phyloP scores from a whole-genome alignment of 148 eudicot genomes.

The Vaccinium macrocarpon region DNA sequence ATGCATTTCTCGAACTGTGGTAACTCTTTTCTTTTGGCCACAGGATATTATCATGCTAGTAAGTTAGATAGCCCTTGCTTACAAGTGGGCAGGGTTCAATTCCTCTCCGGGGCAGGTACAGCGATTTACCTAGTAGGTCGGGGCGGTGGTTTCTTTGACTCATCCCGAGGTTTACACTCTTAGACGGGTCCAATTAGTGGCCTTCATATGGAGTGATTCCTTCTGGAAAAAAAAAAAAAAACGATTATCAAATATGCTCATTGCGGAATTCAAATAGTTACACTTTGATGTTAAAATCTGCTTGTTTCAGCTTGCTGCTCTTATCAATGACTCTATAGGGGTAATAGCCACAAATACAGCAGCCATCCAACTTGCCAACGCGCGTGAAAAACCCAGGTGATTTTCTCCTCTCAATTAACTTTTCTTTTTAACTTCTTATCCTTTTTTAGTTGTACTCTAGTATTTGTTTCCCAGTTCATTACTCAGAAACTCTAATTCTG shows the following conservation, averaged over 20 bases:
- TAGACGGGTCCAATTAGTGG: too few relatives aligned
- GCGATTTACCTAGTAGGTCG: too few relatives aligned
- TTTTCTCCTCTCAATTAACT: neutral
- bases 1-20: neutral
- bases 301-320: constrained; percentile 67
- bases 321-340: constrained; percentile 82
- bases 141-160: too few relatives aligned
- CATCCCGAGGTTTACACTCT: too few relatives aligned
- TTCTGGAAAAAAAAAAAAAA: too few relatives aligned
- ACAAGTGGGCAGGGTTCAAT: too few relatives aligned
- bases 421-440: neutral
- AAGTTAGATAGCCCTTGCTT: too few relatives aligned
- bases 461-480: neutral
- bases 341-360: constrained; percentile 91
- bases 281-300: neutral
- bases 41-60: neutral
- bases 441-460: neutral
- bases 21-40: neutral
- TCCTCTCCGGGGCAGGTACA: too few relatives aligned
- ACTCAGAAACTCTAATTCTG: neutral
- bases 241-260: too few relatives aligned
- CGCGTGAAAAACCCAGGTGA: constrained; percentile 76
- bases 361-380: constrained; percentile 75
- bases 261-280: neutral
- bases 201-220: too few relatives aligned